Conservation (phyloP, 1,139 yeast genomes). For the Pichia cactophila region DNA sequence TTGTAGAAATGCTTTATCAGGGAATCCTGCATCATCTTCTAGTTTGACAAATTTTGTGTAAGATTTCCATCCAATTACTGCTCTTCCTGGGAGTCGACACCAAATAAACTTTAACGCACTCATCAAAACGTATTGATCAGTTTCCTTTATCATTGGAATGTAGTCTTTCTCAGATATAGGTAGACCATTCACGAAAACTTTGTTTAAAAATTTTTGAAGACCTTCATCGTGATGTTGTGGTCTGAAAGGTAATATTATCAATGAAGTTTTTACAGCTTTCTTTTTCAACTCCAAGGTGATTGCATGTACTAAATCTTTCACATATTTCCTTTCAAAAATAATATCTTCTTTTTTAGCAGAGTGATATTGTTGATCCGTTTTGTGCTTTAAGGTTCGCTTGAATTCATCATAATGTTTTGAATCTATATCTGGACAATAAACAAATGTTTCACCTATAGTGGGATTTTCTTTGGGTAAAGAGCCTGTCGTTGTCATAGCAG, state of each 20-base stretch:
- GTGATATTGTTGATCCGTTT: slow-evolving; percentile 22
- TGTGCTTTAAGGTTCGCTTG: slow-evolving; percentile 19
- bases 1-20: slow-evolving; percentile 66
- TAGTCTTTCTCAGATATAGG: slow-evolving; percentile 33
- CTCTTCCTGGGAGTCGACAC: slow-evolving; percentile 76
- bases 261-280: slow-evolving; percentile 52
- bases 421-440: slow-evolving; percentile 22
- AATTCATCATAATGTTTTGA: slow-evolving; percentile 19
- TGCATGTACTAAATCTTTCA: slow-evolving; percentile 55
- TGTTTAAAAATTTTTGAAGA: slow-evolving; percentile 44
- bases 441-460: slow-evolving; percentile 20
- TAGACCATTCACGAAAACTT: slow-evolving; percentile 45
- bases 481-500: slow-evolving; percentile 8
- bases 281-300: slow-evolving; percentile 59
- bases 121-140: slow-evolving; percentile 62
- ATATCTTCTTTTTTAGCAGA: slow-evolving; percentile 19
- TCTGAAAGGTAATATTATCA: slow-evolving; percentile 61
- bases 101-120: slow-evolving; percentile 75
- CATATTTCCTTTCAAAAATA: slow-evolving; percentile 55
- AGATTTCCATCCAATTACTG: slow-evolving; percentile 81
- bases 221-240: slow-evolving; percentile 52
- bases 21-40: slow-evolving; percentile 58
- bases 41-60: slow-evolving; percentile 60
- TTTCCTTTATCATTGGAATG: slow-evolving; percentile 33
- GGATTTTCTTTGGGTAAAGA: slow-evolving; percentile 1